These are phyloP conservation scores for Camellia sinensis DNA, from an alignment of 148 eudicot genomes.

Conservation along the genomic window DNA sequence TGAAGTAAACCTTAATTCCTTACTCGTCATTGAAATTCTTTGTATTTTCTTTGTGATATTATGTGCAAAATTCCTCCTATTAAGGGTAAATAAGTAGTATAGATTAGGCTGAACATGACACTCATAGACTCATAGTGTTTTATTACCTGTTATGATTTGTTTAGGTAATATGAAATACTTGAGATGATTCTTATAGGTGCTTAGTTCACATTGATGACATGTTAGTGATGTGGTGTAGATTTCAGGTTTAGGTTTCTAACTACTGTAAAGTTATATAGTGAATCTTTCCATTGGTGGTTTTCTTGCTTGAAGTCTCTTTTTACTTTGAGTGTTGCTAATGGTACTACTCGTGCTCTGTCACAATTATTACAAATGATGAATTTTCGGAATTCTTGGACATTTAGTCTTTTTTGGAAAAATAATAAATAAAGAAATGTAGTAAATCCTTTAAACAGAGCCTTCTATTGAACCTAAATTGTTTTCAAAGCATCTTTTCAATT, in stretches of 20 bases:
- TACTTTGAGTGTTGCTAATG: neutral
- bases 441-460: neutral
- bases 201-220: neutral
- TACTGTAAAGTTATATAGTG: neutral
- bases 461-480: neutral
- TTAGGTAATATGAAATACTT: too few species aligned
- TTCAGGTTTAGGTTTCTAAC: neutral
- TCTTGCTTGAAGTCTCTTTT: neutral
- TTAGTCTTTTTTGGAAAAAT: neutral
- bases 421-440: neutral
- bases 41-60: neutral
- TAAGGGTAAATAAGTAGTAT: neutral
- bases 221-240: neutral
- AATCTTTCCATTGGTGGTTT: neutral
- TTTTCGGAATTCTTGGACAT: conserved; percentile 1
- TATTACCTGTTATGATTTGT: neutral
- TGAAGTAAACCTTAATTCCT: neutral
- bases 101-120: neutral
- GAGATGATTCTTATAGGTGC: neutral
- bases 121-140: neutral
- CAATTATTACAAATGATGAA: neutral
- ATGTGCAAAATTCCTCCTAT: neutral
- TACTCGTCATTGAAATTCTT: neutral
- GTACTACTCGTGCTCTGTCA: neutral
- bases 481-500: neutral